Base-by-base conservation (phyloP, 768 basidiomycete genomes). In the Favolaschia claudopus region DNA sequence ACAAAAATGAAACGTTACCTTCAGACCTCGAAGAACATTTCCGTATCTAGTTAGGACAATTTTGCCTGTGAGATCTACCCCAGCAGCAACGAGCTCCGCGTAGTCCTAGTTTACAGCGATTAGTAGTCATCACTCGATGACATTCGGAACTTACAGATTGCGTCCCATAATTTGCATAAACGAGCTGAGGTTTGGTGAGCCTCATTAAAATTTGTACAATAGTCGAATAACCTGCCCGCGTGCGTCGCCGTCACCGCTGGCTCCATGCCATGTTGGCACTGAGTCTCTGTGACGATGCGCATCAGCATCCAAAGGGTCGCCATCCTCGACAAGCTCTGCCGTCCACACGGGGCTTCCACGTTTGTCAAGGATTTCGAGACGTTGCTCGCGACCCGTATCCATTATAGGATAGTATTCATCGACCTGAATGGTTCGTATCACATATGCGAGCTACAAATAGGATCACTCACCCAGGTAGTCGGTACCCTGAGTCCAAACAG, bases 381-480 rank as follows among this genome's bases (percentile, higher is more conserved):
- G 83, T 46, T 87, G 84, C 50, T 89, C 84, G 7, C 89, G 77
- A 1, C 92, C 87, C 0, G 85, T 89, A 73, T 96, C 93, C 77
- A 96, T 76, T 37, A 95, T 80, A 2, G 96, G 95, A 73, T 91
- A 96, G 73, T 99, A 97, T 33, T 83, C 82, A 64, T 94, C 92
- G 34, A 61, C 42, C 58, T 60, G 12, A 8, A 29, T 36, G 5
- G 38, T 25, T 36, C 19, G 17, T 27, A 5, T 25, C 6, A 54
- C 5, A 7, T 24, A 5, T 19, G 20, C 38, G n/a, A 29, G 3
- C 8, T 13, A 17, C 7, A 2, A 37, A 15, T 27, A 3, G 14
- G 15, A 7, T 2, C 12, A n/a, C 45, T 40, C 57, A 94, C 86
- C 93, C 93, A 95, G 55, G 89, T 91, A 1, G 76, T 81, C 3